Percentiles rank a stretch among this genome's conserved stretches.
phyloP scores from a whole-genome alignment of 352 stramenopile species.

The Achlya hypogyna region DNA sequence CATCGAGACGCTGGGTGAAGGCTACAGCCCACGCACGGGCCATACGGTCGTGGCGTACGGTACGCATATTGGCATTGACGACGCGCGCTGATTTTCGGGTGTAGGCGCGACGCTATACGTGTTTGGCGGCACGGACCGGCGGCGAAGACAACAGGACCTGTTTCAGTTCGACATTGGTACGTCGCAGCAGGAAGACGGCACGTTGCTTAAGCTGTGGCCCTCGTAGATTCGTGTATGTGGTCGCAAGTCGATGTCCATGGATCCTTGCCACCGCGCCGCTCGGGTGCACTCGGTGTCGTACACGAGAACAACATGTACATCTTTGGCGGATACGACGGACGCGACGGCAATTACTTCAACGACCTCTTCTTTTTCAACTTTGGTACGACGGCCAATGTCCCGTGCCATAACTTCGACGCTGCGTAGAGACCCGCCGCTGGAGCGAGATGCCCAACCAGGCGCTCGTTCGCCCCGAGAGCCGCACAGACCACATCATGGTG shows the following conservation, averaged over 20 bases:
- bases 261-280: slow-evolving; percentile 52
- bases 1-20: slow-evolving; percentile 58
- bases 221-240: slow-evolving; percentile 43
- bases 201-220: not conserved
- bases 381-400: slow-evolving; percentile 23
- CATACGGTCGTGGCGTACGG: slow-evolving; percentile 76
- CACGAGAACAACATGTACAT: slow-evolving; percentile 82
- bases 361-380: slow-evolving; percentile 86
- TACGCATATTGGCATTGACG: slow-evolving; percentile 19
- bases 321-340: slow-evolving; percentile 84
- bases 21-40: slow-evolving; percentile 75
- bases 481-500: slow-evolving; percentile 85
- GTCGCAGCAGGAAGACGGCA: not conserved
- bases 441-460: slow-evolving; percentile 64
- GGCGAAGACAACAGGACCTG: slow-evolving; percentile 71
- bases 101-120: slow-evolving; percentile 46
- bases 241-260: slow-evolving; percentile 62
- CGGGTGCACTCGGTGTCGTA: slow-evolving; percentile 67
- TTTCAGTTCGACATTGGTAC: slow-evolving; percentile 75
- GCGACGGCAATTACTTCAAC: slow-evolving; percentile 86
- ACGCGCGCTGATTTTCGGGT: not conserved
- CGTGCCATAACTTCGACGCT: not conserved
- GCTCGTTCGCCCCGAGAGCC: slow-evolving; percentile 51
- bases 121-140: slow-evolving; percentile 77
- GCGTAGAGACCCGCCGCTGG: slow-evolving; percentile 44